Base-by-base conservation (phyloP, 305 asterid species). In the Andrographis paniculata region DNA sequence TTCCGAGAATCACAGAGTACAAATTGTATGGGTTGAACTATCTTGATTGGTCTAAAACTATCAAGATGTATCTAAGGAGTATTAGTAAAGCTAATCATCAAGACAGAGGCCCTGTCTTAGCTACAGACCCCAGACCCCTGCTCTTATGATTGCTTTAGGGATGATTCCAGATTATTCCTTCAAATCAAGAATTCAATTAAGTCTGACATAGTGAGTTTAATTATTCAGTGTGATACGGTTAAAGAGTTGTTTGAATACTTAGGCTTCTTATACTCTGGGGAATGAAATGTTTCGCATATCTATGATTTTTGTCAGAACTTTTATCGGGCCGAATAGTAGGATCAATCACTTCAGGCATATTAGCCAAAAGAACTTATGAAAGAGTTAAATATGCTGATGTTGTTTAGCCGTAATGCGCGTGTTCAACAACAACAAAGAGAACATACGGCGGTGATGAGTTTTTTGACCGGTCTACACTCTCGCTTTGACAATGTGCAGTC, bases 181-280 rank as follows among this genome's bases (percentile, higher is more conserved):
- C 38, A 31, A 14, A 36, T 36, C 17, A 13, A 13, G 6, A 13
- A 36, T n/a, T 36, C 17, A 12, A 36, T 36, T 6, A 17, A 36
- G 17, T 13, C 5, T 36, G 41, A 36, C 5, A n/a, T 36, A 12
- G 2, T 13, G 1, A 4, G 2, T 8, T 36, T 36, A 8, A 36
- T 36, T 36, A 36, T 1, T 6, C 17, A 37, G 3, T 37, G 17
- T n/a, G 17, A 14, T 3, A 1, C 9, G 2, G n/a, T 33, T 33
- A 33, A 33, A 13, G n/a, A 13, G 0, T 33, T 33, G 80, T 6
- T 37, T 13, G 42, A 41, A 0, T 17, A 41, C 14, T 5, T 41
- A 3, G 45, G 17, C 1, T 41, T 41, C 9, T 41, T 41, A 13
- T 41, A 41, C 1, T 16, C 21, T 16, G 11, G 45, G 1, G 17